These are phyloP conservation scores for Boletus rufocinnamomeus DNA, from an alignment of 768 basidiomycete species.

Conservation along the genomic window DNA sequence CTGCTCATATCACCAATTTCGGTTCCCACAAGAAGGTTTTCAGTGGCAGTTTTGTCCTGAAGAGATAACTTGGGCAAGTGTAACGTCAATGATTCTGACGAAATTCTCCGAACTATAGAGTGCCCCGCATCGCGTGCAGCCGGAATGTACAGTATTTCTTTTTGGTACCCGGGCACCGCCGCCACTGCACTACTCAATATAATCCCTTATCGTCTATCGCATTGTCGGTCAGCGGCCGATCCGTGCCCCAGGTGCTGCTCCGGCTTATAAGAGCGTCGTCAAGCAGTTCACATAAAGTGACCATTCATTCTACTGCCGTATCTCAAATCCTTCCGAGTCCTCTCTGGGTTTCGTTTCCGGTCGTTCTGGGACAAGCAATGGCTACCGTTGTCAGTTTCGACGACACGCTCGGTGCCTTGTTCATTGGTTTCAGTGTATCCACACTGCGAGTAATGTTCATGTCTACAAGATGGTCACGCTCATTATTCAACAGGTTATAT, in stretches of 20 bases:
- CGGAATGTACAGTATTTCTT: slow-evolving; percentile 1
- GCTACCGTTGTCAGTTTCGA: slow-evolving; percentile 26
- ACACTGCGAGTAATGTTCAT: slow-evolving; percentile 26
- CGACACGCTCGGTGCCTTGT: slow-evolving; percentile 60
- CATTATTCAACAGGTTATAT: slow-evolving; percentile 42
- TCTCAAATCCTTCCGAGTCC: background rate
- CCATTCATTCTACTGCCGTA: background rate
- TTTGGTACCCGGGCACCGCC: background rate
- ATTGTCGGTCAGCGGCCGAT: slow-evolving; percentile 6
- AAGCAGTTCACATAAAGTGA: background rate
- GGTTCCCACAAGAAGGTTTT: too few relatives aligned
- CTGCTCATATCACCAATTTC: too few relatives aligned
- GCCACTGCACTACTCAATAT: background rate
- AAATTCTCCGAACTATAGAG: too few relatives aligned
- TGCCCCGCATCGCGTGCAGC: background rate
- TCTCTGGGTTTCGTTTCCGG: background rate
- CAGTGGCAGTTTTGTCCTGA: too few relatives aligned
- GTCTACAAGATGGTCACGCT: slow-evolving; percentile 7
- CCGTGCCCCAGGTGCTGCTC: background rate
- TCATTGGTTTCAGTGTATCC: slow-evolving; percentile 60
- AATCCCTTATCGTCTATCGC: background rate
- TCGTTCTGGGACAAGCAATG: slow-evolving; percentile 19
- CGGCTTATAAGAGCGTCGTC: slow-evolving; percentile 12
- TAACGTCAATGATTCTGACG: slow-evolving; percentile 10
- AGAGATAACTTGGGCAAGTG: too few relatives aligned